Conservation (phyloP, 2,329 filamentous ascomycete genomes). For the Arachnomyces sp. region DNA sequence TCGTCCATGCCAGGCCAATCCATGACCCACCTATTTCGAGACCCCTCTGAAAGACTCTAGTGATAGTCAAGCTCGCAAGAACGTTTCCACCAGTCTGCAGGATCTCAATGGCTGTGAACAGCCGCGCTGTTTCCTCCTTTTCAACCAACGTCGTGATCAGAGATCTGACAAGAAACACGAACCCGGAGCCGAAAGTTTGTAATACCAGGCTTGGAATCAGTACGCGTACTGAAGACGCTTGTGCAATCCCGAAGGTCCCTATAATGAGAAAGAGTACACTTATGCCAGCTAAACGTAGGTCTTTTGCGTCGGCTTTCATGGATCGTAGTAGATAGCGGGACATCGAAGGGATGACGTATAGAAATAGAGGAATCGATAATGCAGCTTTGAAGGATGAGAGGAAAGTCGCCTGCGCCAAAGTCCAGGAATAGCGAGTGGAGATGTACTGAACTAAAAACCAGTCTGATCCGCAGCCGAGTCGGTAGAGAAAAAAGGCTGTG, state of each 20-base stretch:
- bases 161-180: slow-evolving; percentile 38
- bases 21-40: slow-evolving; percentile 38
- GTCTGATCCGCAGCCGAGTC: slow-evolving; percentile 41
- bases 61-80: slow-evolving; percentile 40
- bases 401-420: slow-evolving; percentile 35
- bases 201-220: slow-evolving; percentile 39
- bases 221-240: slow-evolving; percentile 35
- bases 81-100: slow-evolving; percentile 41
- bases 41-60: slow-evolving; percentile 39
- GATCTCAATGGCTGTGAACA: slow-evolving; percentile 44
- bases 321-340: slow-evolving; percentile 31
- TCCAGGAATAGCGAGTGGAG: slow-evolving; percentile 43
- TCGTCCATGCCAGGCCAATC: slow-evolving; percentile 42
- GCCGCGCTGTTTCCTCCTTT: slow-evolving; percentile 39
- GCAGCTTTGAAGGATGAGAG: slow-evolving; percentile 40
- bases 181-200: slow-evolving; percentile 43
- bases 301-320: slow-evolving; percentile 33
- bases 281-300: slow-evolving; percentile 38
- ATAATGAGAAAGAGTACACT: slow-evolving; percentile 38
- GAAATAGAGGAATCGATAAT: slow-evolving; percentile 39
- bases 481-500: slow-evolving; percentile 40
- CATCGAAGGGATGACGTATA: slow-evolving; percentile 37
- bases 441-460: slow-evolving; percentile 44
- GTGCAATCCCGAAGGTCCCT: slow-evolving; percentile 39
- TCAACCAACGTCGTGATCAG: slow-evolving; percentile 42